phyloP scores from a whole-genome alignment of 805 yeast species.

The Saitoella complicata region DNA sequence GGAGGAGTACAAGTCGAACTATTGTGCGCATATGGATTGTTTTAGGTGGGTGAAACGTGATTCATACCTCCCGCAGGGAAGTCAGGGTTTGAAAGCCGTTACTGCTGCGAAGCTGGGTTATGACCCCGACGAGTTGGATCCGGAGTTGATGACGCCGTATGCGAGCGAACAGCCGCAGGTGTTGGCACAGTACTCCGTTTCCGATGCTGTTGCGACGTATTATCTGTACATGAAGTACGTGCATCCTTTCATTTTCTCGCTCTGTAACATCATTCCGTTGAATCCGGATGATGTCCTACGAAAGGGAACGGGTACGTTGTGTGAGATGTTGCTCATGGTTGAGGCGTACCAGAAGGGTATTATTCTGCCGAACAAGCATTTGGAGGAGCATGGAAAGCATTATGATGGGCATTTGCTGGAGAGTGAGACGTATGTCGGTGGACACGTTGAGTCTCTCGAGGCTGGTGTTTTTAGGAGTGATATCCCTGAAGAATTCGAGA shows the following conservation, averaged over 20 bases:
- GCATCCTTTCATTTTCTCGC: slow-evolving; percentile 89
- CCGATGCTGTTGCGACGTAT: slow-evolving; percentile 98
- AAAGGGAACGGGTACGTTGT: slow-evolving; percentile 95
- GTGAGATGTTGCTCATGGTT: slow-evolving; percentile 92
- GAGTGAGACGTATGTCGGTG: slow-evolving; percentile 96
- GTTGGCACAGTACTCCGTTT: slow-evolving; percentile 90
- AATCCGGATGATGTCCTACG: slow-evolving; percentile 92
- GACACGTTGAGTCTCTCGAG: slow-evolving; percentile 93
- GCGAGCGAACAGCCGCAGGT: slow-evolving; percentile 88
- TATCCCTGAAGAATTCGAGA: slow-evolving; percentile 51
- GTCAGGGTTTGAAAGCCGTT: slow-evolving; percentile 95
- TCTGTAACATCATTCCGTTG: slow-evolving; percentile 87
- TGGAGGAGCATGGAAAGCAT: slow-evolving; percentile 86
- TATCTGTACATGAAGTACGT: slow-evolving; percentile 91
- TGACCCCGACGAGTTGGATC: slow-evolving; percentile 91
- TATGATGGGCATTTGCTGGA: slow-evolving; percentile 88
- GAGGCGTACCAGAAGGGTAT: slow-evolving; percentile 74
- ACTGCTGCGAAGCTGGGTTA: slow-evolving; percentile 91
- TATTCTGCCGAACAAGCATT: slow-evolving; percentile 79
- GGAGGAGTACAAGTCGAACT: slow-evolving; percentile 81
- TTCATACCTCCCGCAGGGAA: slow-evolving; percentile 93
- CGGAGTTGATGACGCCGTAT: slow-evolving; percentile 95
- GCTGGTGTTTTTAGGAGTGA: slow-evolving; percentile 97
- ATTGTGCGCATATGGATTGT: slow-evolving; percentile 96
- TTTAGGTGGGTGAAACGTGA: slow-evolving; percentile 97